A percentile compares a stretch with the other conserved stretches of the same genome.
These are phyloP conservation scores for Exserohilum turcica DNA, from an alignment of 2,329 filamentous ascomycete species.

Conservation along the genomic window DNA sequence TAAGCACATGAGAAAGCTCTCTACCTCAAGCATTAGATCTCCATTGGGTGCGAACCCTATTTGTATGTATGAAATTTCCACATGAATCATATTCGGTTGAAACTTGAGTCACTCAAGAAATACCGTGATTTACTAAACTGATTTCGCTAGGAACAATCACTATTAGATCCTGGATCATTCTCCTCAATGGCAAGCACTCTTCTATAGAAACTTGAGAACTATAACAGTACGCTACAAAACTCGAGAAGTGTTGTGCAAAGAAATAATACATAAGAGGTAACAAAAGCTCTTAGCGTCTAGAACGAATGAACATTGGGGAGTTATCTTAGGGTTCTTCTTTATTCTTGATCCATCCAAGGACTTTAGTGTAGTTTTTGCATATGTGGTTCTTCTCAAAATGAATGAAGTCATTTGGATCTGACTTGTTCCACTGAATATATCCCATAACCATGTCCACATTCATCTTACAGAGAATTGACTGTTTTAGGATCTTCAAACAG, in stretches of 20 bases:
- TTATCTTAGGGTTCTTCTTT: neutral
- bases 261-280: neutral
- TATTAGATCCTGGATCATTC: too few relatives aligned
- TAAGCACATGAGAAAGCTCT: too few relatives aligned
- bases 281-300: neutral
- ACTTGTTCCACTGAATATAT: neutral
- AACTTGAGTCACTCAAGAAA: too few relatives aligned
- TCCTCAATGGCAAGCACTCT: neutral
- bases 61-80: too few relatives aligned
- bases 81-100: too few relatives aligned
- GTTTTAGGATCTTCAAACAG: neutral
- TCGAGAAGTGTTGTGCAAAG: too few relatives aligned
- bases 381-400: neutral
- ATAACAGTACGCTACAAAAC: neutral
- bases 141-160: too few relatives aligned
- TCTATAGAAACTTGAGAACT: neutral
- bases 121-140: too few relatives aligned
- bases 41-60: too few relatives aligned
- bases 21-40: too few relatives aligned
- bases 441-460: neutral
- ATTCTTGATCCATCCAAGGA: neutral
- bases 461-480: neutral
- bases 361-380: neutral
- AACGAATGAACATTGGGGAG: neutral
- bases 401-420: neutral